Percentiles rank a stretch among this genome's conserved stretches.
Evolutionary conservation across 345 rosid species (phyloP).

Genomic region (Stellera chamaejasme): DNA sequence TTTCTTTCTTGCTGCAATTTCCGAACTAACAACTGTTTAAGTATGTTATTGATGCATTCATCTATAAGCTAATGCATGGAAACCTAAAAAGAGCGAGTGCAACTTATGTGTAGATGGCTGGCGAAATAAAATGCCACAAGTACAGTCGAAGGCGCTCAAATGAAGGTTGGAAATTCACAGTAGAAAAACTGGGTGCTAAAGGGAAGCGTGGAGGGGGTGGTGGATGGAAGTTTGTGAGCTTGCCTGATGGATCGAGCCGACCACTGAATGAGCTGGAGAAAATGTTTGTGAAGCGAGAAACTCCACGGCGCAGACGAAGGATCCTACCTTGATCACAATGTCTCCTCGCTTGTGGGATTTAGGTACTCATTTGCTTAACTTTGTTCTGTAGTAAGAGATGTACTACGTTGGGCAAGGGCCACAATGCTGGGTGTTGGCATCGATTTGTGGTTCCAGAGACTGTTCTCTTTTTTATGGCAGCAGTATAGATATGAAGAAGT

Average conservation of each 20-base stretch:
- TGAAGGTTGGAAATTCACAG: slow-evolving; percentile 84
- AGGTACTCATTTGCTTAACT: neutral
- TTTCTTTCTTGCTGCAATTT: no score
- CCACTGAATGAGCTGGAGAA: slow-evolving; percentile 75
- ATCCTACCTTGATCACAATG: slow-evolving; percentile 52
- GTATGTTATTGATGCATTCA: no score
- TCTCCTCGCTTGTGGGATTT: neutral
- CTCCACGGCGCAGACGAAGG: slow-evolving; percentile 70
- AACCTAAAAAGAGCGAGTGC: no score
- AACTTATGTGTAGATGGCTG: slow-evolving; percentile 43
- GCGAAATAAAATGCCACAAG: slow-evolving; percentile 75
- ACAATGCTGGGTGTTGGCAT: no score
- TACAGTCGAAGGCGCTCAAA: slow-evolving; percentile 74
- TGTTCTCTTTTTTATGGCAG: no score
- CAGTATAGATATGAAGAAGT: no score
- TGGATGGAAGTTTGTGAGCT: slow-evolving; percentile 91
- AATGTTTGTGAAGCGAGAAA: slow-evolving; percentile 77
- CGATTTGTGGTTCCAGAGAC: no score
- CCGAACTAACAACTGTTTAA: no score
- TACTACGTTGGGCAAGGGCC: no score
- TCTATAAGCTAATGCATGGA: no score
- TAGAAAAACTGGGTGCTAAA: slow-evolving; percentile 67
- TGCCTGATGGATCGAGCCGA: slow-evolving; percentile 88
- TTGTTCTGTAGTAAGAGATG: no score
- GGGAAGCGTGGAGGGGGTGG: slow-evolving; percentile 92